These are phyloP conservation scores for Microcyclospora tardicrescens DNA, from an alignment of 2,329 filamentous ascomycete genomes.

Conservation along the genomic window DNA sequence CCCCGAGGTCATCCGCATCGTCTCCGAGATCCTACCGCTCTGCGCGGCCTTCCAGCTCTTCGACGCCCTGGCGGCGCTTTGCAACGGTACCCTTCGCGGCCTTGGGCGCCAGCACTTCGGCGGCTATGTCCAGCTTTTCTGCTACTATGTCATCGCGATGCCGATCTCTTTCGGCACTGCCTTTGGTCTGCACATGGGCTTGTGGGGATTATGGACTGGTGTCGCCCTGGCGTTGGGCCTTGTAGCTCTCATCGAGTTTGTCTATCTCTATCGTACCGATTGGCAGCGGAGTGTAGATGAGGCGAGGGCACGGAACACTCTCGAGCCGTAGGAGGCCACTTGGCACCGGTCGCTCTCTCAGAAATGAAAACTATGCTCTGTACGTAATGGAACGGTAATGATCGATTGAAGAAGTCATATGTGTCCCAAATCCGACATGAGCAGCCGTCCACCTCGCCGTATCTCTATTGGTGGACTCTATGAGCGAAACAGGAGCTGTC, in stretches of 20 bases:
- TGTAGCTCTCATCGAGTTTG: slow-evolving; percentile 40
- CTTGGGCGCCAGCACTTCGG: slow-evolving; percentile 79
- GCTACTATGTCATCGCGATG: slow-evolving; percentile 73
- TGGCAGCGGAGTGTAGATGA: slow-evolving; percentile 47
- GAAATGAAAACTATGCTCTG: too few species aligned
- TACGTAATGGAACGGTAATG: too few species aligned
- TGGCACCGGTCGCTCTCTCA: too few species aligned
- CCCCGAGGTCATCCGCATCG: slow-evolving; percentile 51
- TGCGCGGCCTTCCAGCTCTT: slow-evolving; percentile 83
- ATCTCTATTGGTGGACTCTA: too few species aligned
- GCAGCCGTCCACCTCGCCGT: too few species aligned
- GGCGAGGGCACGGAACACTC: slow-evolving; percentile 39
- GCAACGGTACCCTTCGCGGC: slow-evolving; percentile 72
- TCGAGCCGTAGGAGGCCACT: background rate
- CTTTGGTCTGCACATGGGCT: slow-evolving; percentile 62
- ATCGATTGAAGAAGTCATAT: too few species aligned
- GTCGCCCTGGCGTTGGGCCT: slow-evolving; percentile 49
- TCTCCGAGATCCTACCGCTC: slow-evolving; percentile 56
- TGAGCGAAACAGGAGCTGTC: too few species aligned
- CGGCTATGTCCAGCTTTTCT: slow-evolving; percentile 72
- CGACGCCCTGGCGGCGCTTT: slow-evolving; percentile 64
- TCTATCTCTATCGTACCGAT: slow-evolving; percentile 40
- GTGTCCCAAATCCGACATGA: too few species aligned
- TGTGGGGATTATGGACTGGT: slow-evolving; percentile 63
- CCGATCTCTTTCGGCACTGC: slow-evolving; percentile 68